These are phyloP conservation scores for Diaporthe sp. DNA, from an alignment of 2,329 filamentous ascomycete genomes.

Conservation along the genomic window DNA sequence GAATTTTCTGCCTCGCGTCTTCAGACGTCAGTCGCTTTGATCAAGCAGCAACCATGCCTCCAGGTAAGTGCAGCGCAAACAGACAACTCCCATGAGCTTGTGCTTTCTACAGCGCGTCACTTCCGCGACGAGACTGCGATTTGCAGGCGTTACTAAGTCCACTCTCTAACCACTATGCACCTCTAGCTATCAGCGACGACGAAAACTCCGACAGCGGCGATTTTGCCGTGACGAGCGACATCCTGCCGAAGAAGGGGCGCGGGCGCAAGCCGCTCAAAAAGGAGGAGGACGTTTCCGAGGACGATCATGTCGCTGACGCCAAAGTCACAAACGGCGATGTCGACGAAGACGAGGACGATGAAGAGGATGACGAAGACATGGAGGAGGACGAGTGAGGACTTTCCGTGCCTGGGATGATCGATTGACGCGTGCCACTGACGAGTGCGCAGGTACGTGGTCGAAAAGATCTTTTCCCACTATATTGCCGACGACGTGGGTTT, in stretches of 20 bases:
- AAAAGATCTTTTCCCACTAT: conserved; percentile 78
- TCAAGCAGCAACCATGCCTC: conserved; percentile 29
- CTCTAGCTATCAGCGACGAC: conserved; percentile 58
- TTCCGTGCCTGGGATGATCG: background rate
- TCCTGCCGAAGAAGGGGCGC: conserved; percentile 40
- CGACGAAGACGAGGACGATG: conserved; percentile 43
- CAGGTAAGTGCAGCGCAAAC: conserved; percentile 32
- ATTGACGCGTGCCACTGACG: conserved; percentile 48
- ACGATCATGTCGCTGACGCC: conserved; percentile 40
- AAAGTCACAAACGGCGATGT: conserved; percentile 36
- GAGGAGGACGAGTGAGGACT: conserved; percentile 48
- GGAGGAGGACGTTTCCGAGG: conserved; percentile 42
- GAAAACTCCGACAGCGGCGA: conserved; percentile 53
- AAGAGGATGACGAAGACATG: conserved; percentile 47
- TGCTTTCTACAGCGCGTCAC: conserved; percentile 31
- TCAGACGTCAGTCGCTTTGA: background rate
- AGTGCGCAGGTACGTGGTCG: conserved; percentile 75
- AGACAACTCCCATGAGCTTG: background rate
- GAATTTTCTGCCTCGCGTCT: background rate
- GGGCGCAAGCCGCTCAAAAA: conserved; percentile 41
- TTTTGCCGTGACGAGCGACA: conserved; percentile 42
- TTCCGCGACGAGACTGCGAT: background rate
- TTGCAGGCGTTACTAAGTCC: background rate
- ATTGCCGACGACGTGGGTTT: conserved; percentile 67
- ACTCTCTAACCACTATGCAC: background rate